phyloP scores from a whole-genome alignment of 768 basidiomycete species.

The Leccinum obscurum region DNA sequence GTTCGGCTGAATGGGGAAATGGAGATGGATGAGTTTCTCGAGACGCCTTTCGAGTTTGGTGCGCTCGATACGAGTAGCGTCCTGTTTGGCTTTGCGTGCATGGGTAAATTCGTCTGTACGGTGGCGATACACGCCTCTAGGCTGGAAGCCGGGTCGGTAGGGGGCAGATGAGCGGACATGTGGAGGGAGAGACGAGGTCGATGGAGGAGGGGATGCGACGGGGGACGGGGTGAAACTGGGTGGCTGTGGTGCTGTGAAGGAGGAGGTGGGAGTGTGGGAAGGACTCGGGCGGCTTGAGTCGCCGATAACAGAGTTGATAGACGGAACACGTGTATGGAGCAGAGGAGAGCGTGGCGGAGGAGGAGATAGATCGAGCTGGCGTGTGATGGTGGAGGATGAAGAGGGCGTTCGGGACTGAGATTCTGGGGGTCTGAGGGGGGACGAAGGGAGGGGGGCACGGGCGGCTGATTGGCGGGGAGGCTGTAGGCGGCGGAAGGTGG shows the following conservation, averaged over 20 bases:
- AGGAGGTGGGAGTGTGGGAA: constrained; percentile 14
- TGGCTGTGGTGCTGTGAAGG: constrained; percentile 9
- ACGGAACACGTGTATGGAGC: constrained; percentile 32
- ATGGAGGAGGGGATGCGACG: constrained; percentile 23
- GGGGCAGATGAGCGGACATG: constrained; percentile 44
- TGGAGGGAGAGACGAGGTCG: constrained; percentile 23
- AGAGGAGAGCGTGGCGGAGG: constrained; percentile 29
- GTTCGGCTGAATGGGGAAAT: constrained; percentile 48
- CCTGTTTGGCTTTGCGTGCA: constrained; percentile 38
- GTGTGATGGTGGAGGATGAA: constrained; percentile 19
- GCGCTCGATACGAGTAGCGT: constrained; percentile 67
- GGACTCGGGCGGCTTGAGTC: constrained; percentile 5
- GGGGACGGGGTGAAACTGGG: constrained; percentile 23
- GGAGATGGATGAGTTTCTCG: constrained; percentile 80
- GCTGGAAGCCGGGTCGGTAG: constrained; percentile 93
- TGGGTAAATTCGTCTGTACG: constrained; percentile 80
- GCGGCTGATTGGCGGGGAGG: constrained; percentile 28
- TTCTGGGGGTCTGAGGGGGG: constrained; percentile 36
- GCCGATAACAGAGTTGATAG: constrained; percentile 26
- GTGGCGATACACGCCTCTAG: constrained; percentile 76
- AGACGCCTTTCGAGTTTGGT: constrained; percentile 83
- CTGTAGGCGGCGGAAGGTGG: constrained; percentile 56
- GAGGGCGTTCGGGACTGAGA: constrained; percentile 21
- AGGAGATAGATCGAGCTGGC: constrained; percentile 27
- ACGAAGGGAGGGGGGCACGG: constrained; percentile 29